Conservation (phyloP, 2,329 filamentous ascomycete species). For the Diaporthe helianthi region DNA sequence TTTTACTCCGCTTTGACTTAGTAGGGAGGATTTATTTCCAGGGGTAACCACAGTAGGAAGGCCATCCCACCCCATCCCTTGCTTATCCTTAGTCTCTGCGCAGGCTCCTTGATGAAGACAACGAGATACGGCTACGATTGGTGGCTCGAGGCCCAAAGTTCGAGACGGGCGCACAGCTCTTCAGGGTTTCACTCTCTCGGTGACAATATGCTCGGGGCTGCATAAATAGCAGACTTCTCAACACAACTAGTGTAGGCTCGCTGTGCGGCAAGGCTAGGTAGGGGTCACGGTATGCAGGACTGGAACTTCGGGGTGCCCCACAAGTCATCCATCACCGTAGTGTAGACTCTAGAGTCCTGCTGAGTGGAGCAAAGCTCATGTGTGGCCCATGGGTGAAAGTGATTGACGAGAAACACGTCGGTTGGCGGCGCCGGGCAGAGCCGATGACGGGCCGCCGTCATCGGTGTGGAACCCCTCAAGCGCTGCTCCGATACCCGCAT, state of each 20-base stretch:
- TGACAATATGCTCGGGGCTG: neutral
- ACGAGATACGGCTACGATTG: slow-evolving; percentile 15
- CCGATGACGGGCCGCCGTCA: slow-evolving; percentile 24
- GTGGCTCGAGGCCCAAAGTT: neutral
- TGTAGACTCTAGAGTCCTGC: too few species aligned
- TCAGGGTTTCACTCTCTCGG: slow-evolving; percentile 2
- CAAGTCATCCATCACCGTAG: too few species aligned
- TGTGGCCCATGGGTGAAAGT: neutral
- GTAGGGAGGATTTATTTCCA: too few species aligned
- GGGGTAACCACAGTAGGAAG: too few species aligned
- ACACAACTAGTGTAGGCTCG: neutral
- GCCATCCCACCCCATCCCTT: too few species aligned
- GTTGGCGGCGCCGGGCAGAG: slow-evolving; percentile 18
- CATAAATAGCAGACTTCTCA: neutral
- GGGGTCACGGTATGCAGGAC: neutral
- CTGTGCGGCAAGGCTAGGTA: neutral
- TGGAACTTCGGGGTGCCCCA: too few species aligned
- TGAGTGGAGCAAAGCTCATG: too few species aligned
- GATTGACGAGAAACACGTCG: too few species aligned
- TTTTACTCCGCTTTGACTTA: too few species aligned
- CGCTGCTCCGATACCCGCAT: slow-evolving; percentile 7
- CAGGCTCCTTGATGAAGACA: too few species aligned
- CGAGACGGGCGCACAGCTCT: slow-evolving; percentile 19
- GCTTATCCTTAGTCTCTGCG: too few species aligned
- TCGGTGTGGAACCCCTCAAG: slow-evolving; percentile 3